phyloP scores from a whole-genome alignment of 495 filamentous ascomycete species.

The Aspergillus steynii region DNA sequence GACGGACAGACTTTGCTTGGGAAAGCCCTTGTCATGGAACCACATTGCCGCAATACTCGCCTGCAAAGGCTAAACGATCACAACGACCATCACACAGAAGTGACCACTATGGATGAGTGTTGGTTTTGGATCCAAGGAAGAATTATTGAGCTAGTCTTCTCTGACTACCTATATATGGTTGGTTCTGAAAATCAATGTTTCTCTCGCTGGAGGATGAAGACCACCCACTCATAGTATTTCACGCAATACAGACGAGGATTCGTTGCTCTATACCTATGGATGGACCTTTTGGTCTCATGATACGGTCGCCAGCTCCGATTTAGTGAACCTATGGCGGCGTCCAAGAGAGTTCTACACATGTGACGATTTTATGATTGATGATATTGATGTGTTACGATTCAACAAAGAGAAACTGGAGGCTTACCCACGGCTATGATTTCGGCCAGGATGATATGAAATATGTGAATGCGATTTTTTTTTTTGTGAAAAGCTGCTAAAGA shows the following conservation, averaged over 20 bases:
- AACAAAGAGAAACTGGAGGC: neutral
- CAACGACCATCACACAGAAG: neutral
- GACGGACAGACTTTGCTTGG: conserved; percentile 27
- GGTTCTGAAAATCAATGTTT: neutral
- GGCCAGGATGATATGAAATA: neutral
- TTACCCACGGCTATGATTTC: neutral
- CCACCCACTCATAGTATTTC: neutral
- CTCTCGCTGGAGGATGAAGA: neutral
- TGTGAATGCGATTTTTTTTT: neutral
- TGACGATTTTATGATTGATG: conserved; percentile 9
- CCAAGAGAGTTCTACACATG: neutral
- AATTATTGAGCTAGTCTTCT: neutral
- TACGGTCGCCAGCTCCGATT: neutral
- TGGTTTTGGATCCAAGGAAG: neutral
- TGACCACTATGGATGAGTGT: neutral
- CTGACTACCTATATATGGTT: neutral
- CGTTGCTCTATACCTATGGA: neutral
- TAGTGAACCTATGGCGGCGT: neutral
- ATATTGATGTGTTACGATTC: conserved; percentile 5
- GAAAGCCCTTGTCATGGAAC: conserved; percentile 10
- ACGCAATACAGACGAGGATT: neutral
- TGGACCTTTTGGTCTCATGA: neutral
- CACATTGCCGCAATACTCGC: conserved; percentile 24
- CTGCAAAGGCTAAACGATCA: conserved; percentile 13
- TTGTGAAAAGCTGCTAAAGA: neutral